Conservation (phyloP, 345 rosid genomes). For the Salix exigua region DNA sequence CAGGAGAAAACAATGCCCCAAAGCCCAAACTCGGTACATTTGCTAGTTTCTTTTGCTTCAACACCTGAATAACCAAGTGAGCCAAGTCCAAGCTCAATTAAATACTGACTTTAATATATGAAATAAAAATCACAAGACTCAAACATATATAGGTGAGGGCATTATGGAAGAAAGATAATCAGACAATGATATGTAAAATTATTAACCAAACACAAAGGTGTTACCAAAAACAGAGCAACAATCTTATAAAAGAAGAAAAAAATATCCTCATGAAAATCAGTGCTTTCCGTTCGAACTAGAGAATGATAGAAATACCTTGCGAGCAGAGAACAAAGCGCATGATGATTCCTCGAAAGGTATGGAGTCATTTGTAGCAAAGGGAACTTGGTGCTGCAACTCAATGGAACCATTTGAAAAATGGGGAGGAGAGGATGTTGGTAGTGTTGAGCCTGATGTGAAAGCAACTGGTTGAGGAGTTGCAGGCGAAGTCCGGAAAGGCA, state of each 20-base stretch:
- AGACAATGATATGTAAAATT: background rate
- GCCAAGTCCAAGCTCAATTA: background rate
- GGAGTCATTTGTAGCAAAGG: constrained; percentile 51
- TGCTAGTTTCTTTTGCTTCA: constrained; percentile 83
- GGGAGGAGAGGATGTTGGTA: constrained; percentile 81
- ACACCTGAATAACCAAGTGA: constrained; percentile 41
- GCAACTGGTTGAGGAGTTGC: constrained; percentile 91
- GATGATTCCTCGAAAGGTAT: constrained; percentile 42
- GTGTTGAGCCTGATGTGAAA: constrained; percentile 62
- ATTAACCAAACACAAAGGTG: background rate
- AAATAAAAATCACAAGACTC: background rate
- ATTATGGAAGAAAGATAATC: background rate
- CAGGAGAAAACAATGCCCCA: constrained; percentile 89
- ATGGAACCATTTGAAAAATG: constrained; percentile 64
- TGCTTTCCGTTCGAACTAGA: background rate
- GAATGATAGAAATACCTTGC: constrained; percentile 51
- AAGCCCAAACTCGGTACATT: constrained; percentile 88
- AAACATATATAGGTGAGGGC: background rate
- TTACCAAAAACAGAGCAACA: background rate
- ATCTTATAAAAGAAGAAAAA: background rate
- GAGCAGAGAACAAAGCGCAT: constrained; percentile 69
- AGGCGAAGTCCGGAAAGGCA: constrained; percentile 86
- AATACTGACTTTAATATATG: background rate
- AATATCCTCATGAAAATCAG: background rate
- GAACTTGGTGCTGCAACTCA: constrained; percentile 50